Conservation (phyloP, 192 early-diverging fungal species). For the Coemansia sp. region DNA sequence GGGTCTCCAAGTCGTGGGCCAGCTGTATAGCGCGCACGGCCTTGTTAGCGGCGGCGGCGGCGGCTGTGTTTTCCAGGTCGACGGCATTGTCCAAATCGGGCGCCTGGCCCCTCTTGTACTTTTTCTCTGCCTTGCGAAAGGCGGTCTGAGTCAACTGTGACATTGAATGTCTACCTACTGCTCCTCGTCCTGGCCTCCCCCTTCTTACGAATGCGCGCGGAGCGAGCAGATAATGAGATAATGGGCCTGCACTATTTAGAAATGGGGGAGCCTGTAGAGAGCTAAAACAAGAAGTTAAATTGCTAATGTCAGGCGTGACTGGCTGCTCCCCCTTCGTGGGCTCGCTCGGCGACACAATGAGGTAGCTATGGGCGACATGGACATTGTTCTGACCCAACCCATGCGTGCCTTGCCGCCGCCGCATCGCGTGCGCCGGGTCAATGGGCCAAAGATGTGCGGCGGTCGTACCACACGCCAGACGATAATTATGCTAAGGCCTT, state of each 20-base stretch:
- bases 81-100: slow-evolving; percentile 61
- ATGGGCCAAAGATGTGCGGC: neutral
- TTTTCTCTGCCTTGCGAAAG: slow-evolving; percentile 72
- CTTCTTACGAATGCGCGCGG: neutral
- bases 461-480: neutral
- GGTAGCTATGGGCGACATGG: neutral
- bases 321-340: neutral
- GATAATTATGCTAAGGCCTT: neutral
- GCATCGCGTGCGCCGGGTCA: neutral
- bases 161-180: slow-evolving; percentile 3
- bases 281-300: neutral
- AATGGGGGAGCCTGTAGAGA: neutral
- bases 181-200: neutral
- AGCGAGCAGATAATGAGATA: slow-evolving; percentile 19
- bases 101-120: slow-evolving; percentile 58
- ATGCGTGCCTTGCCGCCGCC: neutral
- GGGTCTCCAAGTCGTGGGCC: slow-evolving; percentile 27
- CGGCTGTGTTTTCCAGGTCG: slow-evolving; percentile 57
- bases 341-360: neutral
- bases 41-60: neutral
- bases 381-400: neutral
- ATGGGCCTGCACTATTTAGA: neutral
- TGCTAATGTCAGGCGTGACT: neutral
- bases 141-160: slow-evolving; percentile 57
- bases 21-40: slow-evolving; percentile 28